Evolutionary conservation across 805 yeast genomes (phyloP), one percentile per base, ranked within the genome.

Genomic region (Zygosaccharomyces siamensis): DNA sequence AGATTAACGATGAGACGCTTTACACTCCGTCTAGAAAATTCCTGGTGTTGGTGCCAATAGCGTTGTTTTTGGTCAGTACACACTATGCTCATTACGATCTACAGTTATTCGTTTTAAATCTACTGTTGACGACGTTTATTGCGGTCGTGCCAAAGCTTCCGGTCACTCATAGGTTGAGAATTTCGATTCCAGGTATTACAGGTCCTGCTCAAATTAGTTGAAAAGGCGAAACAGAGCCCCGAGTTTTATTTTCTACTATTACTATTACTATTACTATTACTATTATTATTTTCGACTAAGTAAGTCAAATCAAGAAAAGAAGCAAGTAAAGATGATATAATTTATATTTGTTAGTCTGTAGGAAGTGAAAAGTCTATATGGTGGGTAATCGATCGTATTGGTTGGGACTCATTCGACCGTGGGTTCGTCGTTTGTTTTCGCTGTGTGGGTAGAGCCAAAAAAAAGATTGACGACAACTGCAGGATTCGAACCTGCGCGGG

Each of bases 21-120:
- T 92, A 90, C 67, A 93, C 99, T 0, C 99, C 99, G 10, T 83
- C 96, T 33, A 90, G 93, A 74, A 92, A 92, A 69, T 92, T 89
- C 63, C 73, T 92, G 56, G 79, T 92, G 72, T 82, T 87, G 43
- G 97, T 93, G n/a, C 99, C 99, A 24, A 86, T 93, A 54, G 83
- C 81, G 6, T 74, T 93, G 61, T 92, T 92, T 60, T 74, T 92
- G 56, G 75, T 89, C 30, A 81, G 93, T 45, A 90, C 97, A 1
- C 98, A 92, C 67, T 93, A 90, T 67, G 80, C 95, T 14, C 83
- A 81, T 62, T 92, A 89, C 69, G 92, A 89, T 64, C 70, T 89
- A 54, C 80, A 80, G 56, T 76, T 84, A 62, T 93, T 92, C 66
- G 71, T 87, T 16, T 75, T 87, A 58, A 92, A 93, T 68, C 81